Percentiles rank a stretch among this genome's conserved stretches.
These are phyloP conservation scores for Inga leiocalycina DNA, from an alignment of 306 rosid species.

Conservation along the genomic window DNA sequence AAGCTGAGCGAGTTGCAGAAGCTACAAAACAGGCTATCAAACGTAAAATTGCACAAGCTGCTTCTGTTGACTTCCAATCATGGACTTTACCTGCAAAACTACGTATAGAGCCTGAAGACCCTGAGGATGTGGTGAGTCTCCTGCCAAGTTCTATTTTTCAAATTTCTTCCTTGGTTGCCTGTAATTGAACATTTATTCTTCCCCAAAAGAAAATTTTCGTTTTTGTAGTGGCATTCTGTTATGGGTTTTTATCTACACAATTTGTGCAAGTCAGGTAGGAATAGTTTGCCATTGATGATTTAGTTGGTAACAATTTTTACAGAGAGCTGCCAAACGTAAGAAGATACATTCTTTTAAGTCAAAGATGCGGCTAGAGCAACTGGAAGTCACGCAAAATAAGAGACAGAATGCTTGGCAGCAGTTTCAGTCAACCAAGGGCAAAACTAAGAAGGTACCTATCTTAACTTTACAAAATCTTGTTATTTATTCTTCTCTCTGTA, in stretches of 20 bases:
- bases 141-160: not conserved
- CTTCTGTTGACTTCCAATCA: constrained; percentile 78
- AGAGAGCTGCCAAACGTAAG: constrained; percentile 89
- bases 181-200: not conserved
- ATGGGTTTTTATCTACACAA: not conserved
- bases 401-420: constrained; percentile 99
- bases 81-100: constrained; percentile 87
- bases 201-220: not conserved
- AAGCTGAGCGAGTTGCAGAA: constrained; percentile 95
- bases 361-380: constrained; percentile 94
- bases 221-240: constrained; percentile 17
- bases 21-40: constrained; percentile 96
- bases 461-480: not conserved
- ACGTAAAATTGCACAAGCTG: constrained; percentile 93
- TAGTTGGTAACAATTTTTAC: constrained; percentile 37
- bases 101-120: constrained; percentile 89
- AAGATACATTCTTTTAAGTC: constrained; percentile 98
- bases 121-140: constrained; percentile 89
- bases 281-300: constrained; percentile 29
- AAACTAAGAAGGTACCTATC: constrained; percentile 81
- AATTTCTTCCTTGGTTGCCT: not conserved
- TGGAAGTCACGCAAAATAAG: constrained; percentile 95
- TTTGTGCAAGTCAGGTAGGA: not conserved
- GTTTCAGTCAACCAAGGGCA: constrained; percentile 92
- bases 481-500: not conserved